Conservation (phyloP, 2,329 filamentous ascomycete genomes). For the Cadophora sp. region DNA sequence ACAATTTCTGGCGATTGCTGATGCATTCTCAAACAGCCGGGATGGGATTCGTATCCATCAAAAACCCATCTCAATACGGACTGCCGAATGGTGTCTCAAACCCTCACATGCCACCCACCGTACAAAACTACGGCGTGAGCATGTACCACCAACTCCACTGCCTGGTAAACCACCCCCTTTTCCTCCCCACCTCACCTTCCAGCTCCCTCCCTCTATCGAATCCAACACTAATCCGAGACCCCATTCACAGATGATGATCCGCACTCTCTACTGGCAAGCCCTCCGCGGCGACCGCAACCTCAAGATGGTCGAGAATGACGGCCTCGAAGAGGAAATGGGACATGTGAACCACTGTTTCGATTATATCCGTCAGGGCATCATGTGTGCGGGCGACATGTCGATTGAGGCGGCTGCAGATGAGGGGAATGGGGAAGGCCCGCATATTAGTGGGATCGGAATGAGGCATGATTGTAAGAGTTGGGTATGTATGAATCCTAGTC, state of each 20-base stretch:
- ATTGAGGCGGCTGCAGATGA: constrained; percentile 1
- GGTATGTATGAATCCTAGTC: neutral
- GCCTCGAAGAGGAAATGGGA: constrained; percentile 5
- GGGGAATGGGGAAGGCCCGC: neutral
- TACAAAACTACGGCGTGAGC: constrained; percentile 12
- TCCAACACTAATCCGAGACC: neutral
- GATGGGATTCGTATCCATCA: neutral
- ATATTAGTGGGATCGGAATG: constrained; percentile 18
- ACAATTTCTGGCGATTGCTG: neutral
- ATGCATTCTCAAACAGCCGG: neutral
- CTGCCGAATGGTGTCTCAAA: neutral
- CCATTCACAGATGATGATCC: neutral
- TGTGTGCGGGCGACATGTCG: constrained; percentile 31
- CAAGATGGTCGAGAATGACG: neutral
- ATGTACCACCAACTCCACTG: constrained; percentile 28
- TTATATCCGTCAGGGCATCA: constrained; percentile 29
- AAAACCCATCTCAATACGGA: neutral
- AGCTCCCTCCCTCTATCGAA: too few relatives aligned
- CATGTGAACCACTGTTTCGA: constrained; percentile 29
- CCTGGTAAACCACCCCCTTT: constrained; percentile 3
- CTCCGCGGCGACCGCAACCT: neutral
- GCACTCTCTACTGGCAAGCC: constrained; percentile 7
- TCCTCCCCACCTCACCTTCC: too few relatives aligned
- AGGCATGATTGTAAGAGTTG: constrained; percentile 20
- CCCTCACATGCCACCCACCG: neutral